These are phyloP conservation scores for Plicaturopsis crispa DNA, from an alignment of 768 basidiomycete genomes.

Conservation along the genomic window DNA sequence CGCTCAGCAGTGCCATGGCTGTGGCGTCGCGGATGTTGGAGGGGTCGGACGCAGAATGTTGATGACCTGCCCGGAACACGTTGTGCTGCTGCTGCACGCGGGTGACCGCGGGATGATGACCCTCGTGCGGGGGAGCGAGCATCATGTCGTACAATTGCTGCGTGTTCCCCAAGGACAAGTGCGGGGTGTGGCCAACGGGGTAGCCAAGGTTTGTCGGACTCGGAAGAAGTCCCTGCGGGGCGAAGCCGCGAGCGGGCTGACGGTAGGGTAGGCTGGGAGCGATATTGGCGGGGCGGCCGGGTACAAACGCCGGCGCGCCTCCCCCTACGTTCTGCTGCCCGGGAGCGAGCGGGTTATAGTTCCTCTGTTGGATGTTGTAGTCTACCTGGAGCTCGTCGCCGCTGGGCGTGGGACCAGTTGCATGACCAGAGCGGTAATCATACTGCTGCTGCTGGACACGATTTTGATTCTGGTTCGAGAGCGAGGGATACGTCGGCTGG, in stretches of 20 bases:
- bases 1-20: conserved; percentile 54
- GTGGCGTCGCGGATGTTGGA: conserved; percentile 68
- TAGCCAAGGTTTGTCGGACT: conserved; percentile 42
- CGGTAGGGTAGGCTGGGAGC: conserved; percentile 48
- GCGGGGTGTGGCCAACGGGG: conserved; percentile 35
- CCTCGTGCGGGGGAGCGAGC: conserved; percentile 39
- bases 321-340: conserved; percentile 23
- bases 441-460: conserved; percentile 48
- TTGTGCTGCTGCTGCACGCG: conserved; percentile 78
- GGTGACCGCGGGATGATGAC: conserved; percentile 56
- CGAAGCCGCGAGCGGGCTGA: conserved; percentile 49
- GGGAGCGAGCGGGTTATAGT: conserved; percentile 39
- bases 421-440: conserved; percentile 37
- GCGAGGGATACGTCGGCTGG: conserved; percentile 57
- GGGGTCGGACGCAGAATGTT: conserved; percentile 80
- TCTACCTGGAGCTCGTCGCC: conserved; percentile 46
- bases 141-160: conserved; percentile 83
- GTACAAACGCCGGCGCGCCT: conserved; percentile 35
- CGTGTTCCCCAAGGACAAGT: conserved; percentile 64
- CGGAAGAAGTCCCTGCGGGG: conserved; percentile 44
- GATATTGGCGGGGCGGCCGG: conserved; percentile 43
- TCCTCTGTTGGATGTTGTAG: conserved; percentile 51
- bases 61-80: conserved; percentile 65
- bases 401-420: conserved; percentile 18
- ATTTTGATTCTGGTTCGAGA: conserved; percentile 40